Evolutionary conservation across 805 yeast species (phyloP).

Genomic region (Sporopachydermia lactativora): DNA sequence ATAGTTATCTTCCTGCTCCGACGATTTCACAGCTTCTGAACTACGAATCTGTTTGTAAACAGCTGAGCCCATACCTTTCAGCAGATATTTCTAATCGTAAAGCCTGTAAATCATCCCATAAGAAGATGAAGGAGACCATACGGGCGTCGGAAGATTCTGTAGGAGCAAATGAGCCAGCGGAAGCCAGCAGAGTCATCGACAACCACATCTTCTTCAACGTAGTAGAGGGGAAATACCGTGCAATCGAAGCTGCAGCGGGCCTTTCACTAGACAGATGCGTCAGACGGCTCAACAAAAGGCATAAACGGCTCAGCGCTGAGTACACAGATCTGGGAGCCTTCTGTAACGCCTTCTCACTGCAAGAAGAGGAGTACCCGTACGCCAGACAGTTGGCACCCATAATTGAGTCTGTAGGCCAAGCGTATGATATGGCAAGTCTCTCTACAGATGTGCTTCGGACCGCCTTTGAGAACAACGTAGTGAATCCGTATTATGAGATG

Average conservation of each 20-base stretch:
- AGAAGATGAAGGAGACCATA: neutral
- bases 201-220: slow-evolving; percentile 1
- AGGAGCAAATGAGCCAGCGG: neutral
- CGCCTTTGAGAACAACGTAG: neutral
- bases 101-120: neutral
- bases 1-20: slow-evolving; percentile 1
- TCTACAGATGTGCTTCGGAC: neutral
- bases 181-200: neutral
- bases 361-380: slow-evolving; percentile 1
- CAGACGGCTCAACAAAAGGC: neutral
- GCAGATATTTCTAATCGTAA: neutral
- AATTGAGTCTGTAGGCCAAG: neutral
- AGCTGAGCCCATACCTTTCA: slow-evolving; percentile 1
- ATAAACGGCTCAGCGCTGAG: neutral
- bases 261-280: neutral
- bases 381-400: neutral
- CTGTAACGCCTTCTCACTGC: slow-evolving; percentile 1
- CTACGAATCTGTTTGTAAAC: neutral
- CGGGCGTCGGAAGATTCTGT: neutral
- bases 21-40: neutral
- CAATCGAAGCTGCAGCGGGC: neutral
- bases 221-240: neutral
- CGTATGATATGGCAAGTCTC: neutral
- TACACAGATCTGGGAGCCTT: slow-evolving; percentile 1
- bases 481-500: neutral